Evolutionary conservation across 345 rosid species (phyloP).

Genomic region (Aurinia saxatilis): DNA sequence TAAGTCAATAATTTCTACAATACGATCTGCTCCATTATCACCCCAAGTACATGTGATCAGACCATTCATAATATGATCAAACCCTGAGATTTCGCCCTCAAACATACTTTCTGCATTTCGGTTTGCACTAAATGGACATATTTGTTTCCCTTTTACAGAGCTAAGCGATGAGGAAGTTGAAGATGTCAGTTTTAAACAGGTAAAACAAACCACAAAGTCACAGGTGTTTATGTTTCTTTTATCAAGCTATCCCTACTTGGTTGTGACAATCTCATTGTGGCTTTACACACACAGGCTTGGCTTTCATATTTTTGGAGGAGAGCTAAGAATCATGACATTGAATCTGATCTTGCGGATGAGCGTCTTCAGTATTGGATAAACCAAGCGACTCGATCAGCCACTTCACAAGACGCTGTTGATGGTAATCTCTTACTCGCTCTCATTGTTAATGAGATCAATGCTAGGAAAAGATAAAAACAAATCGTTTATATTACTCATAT

Average conservation of each 20-base stretch:
- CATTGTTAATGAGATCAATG: neutral
- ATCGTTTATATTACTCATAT: no score
- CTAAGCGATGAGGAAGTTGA: conserved; percentile 75
- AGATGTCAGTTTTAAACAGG: conserved; percentile 85
- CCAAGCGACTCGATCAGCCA: conserved; percentile 38
- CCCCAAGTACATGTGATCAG: neutral
- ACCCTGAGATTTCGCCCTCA: neutral
- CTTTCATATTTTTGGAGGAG: conserved; percentile 81
- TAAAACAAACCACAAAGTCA: conserved; percentile 2
- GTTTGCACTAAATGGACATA: neutral
- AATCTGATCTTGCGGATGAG: conserved; percentile 73
- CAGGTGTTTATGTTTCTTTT: neutral
- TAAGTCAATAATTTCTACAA: conserved; percentile 23
- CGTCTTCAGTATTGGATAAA: conserved; percentile 61
- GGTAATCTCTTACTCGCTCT: conserved; percentile 37
- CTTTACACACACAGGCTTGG: conserved; percentile 57
- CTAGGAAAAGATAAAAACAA: neutral
- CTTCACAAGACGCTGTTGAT: conserved; percentile 75
- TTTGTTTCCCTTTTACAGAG: conserved; percentile 34
- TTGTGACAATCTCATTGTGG: neutral
- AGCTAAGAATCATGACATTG: conserved; percentile 59
- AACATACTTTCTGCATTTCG: neutral
- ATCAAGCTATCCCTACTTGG: neutral
- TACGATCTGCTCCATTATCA: neutral
- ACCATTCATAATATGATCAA: conserved; percentile 1